A percentile compares a stretch with the other conserved stretches of the same genome.
Evolutionary conservation across 2,329 filamentous ascomycete species (phyloP).

Genomic region (Cladosporium sp.): DNA sequence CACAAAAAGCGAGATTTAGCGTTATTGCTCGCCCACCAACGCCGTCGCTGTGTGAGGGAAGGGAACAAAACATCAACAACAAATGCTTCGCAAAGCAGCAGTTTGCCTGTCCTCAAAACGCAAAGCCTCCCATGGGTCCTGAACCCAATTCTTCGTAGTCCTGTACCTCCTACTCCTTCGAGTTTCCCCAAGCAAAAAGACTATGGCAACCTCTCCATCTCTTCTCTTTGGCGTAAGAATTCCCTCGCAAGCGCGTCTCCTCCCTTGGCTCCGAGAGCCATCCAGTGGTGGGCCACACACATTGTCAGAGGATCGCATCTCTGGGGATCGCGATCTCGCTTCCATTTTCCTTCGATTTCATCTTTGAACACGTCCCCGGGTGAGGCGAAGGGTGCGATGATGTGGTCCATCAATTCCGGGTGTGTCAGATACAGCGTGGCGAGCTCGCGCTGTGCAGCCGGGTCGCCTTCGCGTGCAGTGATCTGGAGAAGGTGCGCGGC

Average conservation of each 20-base stretch:
- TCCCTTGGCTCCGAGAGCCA: constrained; percentile 82
- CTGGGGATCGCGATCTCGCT: constrained; percentile 54
- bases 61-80: neutral
- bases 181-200: neutral
- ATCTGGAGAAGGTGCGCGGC: constrained; percentile 88
- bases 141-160: too few relatives aligned
- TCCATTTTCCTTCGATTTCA: constrained; percentile 67
- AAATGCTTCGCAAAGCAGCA: neutral
- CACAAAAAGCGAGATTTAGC: neutral
- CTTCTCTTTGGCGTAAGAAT: constrained; percentile 69
- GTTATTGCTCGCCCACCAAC: neutral
- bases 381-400: constrained; percentile 77
- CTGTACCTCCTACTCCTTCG: too few relatives aligned
- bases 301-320: constrained; percentile 81
- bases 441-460: constrained; percentile 85
- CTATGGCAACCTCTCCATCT: constrained; percentile 56
- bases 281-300: constrained; percentile 96
- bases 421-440: constrained; percentile 91
- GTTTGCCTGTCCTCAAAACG: neutral
- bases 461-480: constrained; percentile 85
- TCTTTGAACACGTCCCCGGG: constrained; percentile 88
- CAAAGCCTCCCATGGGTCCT: neutral
- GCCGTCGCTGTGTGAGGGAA: neutral
- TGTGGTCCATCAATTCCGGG: constrained; percentile 74
- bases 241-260: constrained; percentile 80